Conservation (phyloP, 2,329 filamentous ascomycete species). For the Pseudofabraea citricarpa region DNA sequence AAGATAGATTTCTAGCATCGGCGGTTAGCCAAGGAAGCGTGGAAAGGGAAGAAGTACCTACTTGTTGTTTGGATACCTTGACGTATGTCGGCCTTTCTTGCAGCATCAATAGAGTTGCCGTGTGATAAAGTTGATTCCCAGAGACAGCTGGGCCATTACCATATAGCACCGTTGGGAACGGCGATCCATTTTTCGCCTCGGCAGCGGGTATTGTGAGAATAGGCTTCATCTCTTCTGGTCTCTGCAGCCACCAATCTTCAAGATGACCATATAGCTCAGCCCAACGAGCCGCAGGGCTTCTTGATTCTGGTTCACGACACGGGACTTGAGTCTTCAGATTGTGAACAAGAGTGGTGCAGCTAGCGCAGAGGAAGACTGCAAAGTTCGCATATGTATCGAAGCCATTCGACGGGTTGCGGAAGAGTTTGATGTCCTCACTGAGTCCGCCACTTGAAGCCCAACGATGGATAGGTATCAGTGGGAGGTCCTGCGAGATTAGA, state of each 20-base stretch:
- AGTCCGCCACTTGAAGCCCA: constrained; percentile 35
- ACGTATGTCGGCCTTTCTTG: constrained; percentile 26
- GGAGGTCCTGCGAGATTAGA: constrained; percentile 44
- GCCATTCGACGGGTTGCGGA: constrained; percentile 26
- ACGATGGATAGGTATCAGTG: constrained; percentile 40
- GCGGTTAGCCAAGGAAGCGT: background rate
- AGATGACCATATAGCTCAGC: constrained; percentile 33
- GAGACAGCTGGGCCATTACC: constrained; percentile 21
- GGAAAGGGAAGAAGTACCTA: constrained; percentile 8
- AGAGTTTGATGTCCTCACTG: constrained; percentile 25
- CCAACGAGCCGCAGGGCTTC: constrained; percentile 30
- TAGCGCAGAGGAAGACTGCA: constrained; percentile 42
- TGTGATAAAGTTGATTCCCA: constrained; percentile 31
- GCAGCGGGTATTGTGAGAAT: constrained; percentile 31
- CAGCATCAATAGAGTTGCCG: constrained; percentile 25
- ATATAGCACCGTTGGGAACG: constrained; percentile 14
- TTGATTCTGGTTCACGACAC: constrained; percentile 9
- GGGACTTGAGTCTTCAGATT: background rate
- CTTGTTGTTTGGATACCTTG: constrained; percentile 19
- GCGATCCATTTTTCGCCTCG: constrained; percentile 20
- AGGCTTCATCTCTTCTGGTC: constrained; percentile 32
- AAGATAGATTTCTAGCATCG: constrained; percentile 33
- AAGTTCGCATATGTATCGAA: constrained; percentile 47
- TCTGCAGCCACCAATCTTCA: constrained; percentile 35
- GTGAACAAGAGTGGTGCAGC: constrained; percentile 35